Conservation (phyloP, 2,329 filamentous ascomycete genomes). For the Xylaria sp. region DNA sequence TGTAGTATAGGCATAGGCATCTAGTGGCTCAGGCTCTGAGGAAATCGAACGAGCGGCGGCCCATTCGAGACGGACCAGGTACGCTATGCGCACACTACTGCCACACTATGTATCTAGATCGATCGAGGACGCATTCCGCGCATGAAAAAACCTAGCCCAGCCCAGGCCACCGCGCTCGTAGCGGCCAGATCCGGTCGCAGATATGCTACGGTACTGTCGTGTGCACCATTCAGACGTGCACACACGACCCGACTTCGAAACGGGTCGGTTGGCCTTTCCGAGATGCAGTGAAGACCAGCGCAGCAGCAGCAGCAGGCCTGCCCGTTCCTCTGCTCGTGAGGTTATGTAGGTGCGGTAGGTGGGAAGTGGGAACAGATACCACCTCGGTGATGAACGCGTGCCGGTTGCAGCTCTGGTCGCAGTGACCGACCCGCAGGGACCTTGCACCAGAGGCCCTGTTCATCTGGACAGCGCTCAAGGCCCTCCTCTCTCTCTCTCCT, state of each 20-base stretch:
- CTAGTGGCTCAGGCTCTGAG: conserved; percentile 2
- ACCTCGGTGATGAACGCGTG: conserved; percentile 35
- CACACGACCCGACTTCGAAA: conserved; percentile 27
- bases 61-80: conserved; percentile 16
- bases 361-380: conserved; percentile 25
- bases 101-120: too few relatives aligned
- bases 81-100: background rate
- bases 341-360: background rate
- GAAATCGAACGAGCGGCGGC: background rate
- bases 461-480: conserved; percentile 25
- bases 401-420: conserved; percentile 29
- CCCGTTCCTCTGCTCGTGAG: conserved; percentile 21
- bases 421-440: conserved; percentile 34
- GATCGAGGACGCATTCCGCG: conserved; percentile 27
- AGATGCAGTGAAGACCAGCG: conserved; percentile 32
- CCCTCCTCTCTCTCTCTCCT: background rate
- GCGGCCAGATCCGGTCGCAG: conserved; percentile 31
- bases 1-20: too few relatives aligned
- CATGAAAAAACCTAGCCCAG: conserved; percentile 21
- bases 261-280: conserved; percentile 36
- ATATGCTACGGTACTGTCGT: conserved; percentile 6
- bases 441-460: conserved; percentile 31
- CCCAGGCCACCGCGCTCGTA: conserved; percentile 13
- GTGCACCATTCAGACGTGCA: conserved; percentile 19
- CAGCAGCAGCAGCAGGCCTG: conserved; percentile 21